Base-by-base conservation (phyloP, 1,284 basidiomycete species). In the Grifola frondosa region DNA sequence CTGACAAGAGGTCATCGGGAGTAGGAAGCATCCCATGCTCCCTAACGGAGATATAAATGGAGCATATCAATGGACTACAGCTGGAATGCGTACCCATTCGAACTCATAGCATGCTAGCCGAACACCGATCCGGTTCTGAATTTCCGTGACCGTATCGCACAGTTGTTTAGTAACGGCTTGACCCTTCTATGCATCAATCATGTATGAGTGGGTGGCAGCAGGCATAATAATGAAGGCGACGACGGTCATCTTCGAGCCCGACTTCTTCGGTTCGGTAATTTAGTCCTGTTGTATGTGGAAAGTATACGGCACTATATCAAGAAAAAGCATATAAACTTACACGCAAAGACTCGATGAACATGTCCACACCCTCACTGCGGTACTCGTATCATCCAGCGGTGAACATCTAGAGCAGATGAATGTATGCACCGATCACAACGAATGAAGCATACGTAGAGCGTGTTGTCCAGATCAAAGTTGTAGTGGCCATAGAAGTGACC, bases 141-240 rank as follows among this genome's bases (percentile, higher is more conserved):
- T 92, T 66, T 97, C 92, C n/a, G 83, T 85, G 34, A 97, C 92
- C 5, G 93, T 95, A 61, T 97, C 95, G 44, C 87, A 82, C 13
- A 98, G 75, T 67, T 97, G 94, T 64, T 96, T 95, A 46, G 91
- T 97, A 40, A 97, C 95, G 7, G 95, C 95, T 64, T 97, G 95
- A 8, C 95, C 95, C 69, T 98, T 97, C 58, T 97, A 81, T 4
- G 95, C 92, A 63, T 98, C 95, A 60, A 98, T 83, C 19, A 94
- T 97, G 71, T 97, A 98, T 11, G 91, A 95, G 61, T 95, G 88
- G 6, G 92, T 97, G 6, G 90, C 72, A 4, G 95, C 95, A 20
- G 95, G 95, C 91, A 96, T 96, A 69, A 98, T 97, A 68, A 98
- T 92, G 72, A 98, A 98, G 0, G 95, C 95, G 15, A 98, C 91